Evolutionary conservation across 495 filamentous ascomycete species (phyloP).

Genomic region (Cercophora scortea): DNA sequence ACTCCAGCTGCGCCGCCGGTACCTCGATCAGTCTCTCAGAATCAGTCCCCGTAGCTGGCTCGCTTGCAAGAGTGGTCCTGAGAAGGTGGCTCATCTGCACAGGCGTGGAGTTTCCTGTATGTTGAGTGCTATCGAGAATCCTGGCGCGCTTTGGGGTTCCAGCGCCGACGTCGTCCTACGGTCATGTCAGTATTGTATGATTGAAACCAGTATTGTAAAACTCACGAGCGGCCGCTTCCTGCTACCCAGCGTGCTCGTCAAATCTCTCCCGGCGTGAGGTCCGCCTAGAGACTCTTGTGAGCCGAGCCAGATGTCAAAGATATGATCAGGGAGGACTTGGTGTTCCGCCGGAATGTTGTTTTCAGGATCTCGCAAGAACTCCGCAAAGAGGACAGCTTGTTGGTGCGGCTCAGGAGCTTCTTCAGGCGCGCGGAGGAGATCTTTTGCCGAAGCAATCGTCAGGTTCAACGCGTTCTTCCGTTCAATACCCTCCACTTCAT

Average conservation of each 20-base stretch:
- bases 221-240: slow-evolving; percentile 35
- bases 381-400: slow-evolving; percentile 29
- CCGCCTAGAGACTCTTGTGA: slow-evolving; percentile 2
- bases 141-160: slow-evolving; percentile 16
- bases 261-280: neutral
- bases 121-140: slow-evolving; percentile 6
- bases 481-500: slow-evolving; percentile 24
- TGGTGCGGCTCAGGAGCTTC: slow-evolving; percentile 19
- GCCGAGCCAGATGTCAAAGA: slow-evolving; percentile 27
- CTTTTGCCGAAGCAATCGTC: slow-evolving; percentile 20
- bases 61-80: slow-evolving; percentile 11
- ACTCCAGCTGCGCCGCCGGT: slow-evolving; percentile 28
- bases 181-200: neutral
- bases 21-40: slow-evolving; percentile 14
- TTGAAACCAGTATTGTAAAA: neutral
- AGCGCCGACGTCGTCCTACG: slow-evolving; percentile 24
- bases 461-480: slow-evolving; percentile 33
- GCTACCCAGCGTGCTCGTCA: slow-evolving; percentile 5
- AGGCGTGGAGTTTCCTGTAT: slow-evolving; percentile 1
- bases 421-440: slow-evolving; percentile 23
- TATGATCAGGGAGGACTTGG: slow-evolving; percentile 22
- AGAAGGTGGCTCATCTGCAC: slow-evolving; percentile 19
- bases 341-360: slow-evolving; percentile 26
- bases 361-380: slow-evolving; percentile 22
- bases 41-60: neutral